Evolutionary conservation across 176 grass and related monocot species (phyloP), one percentile per base, ranked within the genome.

Genomic region (Musa troglodytarum): DNA sequence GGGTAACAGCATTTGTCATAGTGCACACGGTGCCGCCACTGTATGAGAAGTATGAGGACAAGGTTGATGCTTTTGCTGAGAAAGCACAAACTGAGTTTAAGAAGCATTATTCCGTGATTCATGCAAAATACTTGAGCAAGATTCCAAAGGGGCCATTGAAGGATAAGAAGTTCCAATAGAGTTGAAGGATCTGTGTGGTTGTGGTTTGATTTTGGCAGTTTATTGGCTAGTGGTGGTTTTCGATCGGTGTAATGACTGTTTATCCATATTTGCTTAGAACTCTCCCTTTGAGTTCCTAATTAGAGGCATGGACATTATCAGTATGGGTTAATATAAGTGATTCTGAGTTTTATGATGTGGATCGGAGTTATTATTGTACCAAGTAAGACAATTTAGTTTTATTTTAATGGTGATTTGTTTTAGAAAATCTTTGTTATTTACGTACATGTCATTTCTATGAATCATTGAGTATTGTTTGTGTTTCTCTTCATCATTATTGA

Each of bases 41-140:
- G 72, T 97, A 97, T 10, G 94, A 97, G 55, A 97, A 93, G 77
- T 81, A 97, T 0, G 94, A 97, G 72, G 94, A 93, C 65, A 93
- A 91, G 75, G 69, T 97, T 16, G 94, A 97, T 72, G 53, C 77
- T 16, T 85, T 90, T 83, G 88, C 86, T 51, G 90, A 97, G 83
- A 97, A 89, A 76, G 90, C 86, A 43, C 77, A 81, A 71, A 56
- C 87, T 19, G 82, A 90, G 70, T 76, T 86, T 66, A 93, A 87
- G 88, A 93, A 93, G 79, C 83, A 91, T 26, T 97, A 90, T 8
- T 77, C 74, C n/a, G 89, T 90, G 28, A 51, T 90, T 2, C 78
- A 97, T 53, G 94, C 89, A 49, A 97, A 97, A 71, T 97, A 82
- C 20, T 78, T 97, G 25, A 88, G 90, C 53, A 97, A 93, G 83